These are phyloP conservation scores for Coniochaeta sp. DNA, from an alignment of 2,329 filamentous ascomycete species.

Conservation along the genomic window DNA sequence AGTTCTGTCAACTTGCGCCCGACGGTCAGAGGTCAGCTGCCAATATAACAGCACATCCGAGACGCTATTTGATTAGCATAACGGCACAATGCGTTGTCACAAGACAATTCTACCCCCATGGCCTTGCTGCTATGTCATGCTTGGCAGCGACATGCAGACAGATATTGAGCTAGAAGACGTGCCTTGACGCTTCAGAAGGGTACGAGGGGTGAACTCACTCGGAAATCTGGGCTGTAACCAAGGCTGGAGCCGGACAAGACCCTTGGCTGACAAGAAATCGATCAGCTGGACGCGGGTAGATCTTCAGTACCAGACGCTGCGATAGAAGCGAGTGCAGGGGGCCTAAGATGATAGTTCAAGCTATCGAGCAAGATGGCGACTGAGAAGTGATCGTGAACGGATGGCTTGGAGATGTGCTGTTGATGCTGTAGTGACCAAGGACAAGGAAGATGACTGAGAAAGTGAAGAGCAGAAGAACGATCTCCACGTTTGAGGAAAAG, in stretches of 20 bases:
- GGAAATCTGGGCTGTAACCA: neutral
- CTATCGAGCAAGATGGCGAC: slow-evolving; percentile 52
- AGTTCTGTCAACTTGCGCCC: neutral
- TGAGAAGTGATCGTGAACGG: slow-evolving; percentile 34
- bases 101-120: no score
- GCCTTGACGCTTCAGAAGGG: neutral
- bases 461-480: slow-evolving; percentile 15
- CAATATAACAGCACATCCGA: neutral
- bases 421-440: slow-evolving; percentile 35
- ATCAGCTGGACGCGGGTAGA: slow-evolving; percentile 24
- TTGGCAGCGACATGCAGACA: neutral
- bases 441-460: slow-evolving; percentile 16
- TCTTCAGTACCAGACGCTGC: slow-evolving; percentile 43
- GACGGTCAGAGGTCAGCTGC: neutral
- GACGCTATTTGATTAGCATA: no score
- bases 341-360: slow-evolving; percentile 51
- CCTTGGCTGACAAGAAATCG: slow-evolving; percentile 16
- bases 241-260: slow-evolving; percentile 3
- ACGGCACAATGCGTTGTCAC: no score
- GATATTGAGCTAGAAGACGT: no score
- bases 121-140: no score
- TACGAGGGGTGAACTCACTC: neutral
- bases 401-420: slow-evolving; percentile 24
- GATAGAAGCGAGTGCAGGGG: slow-evolving; percentile 44
- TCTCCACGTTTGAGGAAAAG: slow-evolving; percentile 5